These are phyloP conservation scores for Cyberlindnera nakhonratchasimensis DNA, from an alignment of 805 yeast genomes.

Conservation along the genomic window DNA sequence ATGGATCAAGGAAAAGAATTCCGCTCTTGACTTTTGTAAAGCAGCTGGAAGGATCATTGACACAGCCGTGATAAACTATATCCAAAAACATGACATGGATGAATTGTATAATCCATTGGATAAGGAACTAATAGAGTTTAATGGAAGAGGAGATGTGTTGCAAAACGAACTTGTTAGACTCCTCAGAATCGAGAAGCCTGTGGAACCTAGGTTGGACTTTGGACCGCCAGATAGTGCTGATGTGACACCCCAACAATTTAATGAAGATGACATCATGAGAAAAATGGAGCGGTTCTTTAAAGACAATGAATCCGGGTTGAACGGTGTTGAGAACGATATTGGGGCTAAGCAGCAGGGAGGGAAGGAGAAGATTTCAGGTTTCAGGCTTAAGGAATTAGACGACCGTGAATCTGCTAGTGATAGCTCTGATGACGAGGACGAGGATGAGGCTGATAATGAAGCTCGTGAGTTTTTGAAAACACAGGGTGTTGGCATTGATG, in stretches of 20 bases:
- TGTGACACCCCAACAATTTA: neutral
- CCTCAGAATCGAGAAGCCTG: conserved; percentile 12
- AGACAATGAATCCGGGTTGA: conserved; percentile 25
- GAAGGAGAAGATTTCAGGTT: conserved; percentile 3
- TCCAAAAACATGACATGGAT: neutral
- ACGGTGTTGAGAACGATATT: conserved; percentile 21
- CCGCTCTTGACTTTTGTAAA: neutral
- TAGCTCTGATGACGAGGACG: conserved; percentile 13
- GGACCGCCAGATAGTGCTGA: conserved; percentile 6
- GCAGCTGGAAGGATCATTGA: conserved; percentile 10
- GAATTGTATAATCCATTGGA: conserved; percentile 10
- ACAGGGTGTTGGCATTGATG: conserved; percentile 47
- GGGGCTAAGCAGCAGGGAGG: too few species aligned
- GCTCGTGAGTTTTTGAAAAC: conserved; percentile 30
- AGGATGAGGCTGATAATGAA: conserved; percentile 26
- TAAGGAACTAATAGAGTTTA: conserved; percentile 16
- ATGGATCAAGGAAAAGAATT: conserved; percentile 7
- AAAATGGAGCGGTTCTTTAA: conserved; percentile 27
- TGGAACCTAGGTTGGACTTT: conserved; percentile 18
- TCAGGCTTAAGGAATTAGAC: neutral
- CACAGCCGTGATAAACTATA: conserved; percentile 1
- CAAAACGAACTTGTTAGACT: conserved; percentile 30
- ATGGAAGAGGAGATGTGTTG: conserved; percentile 22
- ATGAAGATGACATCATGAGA: conserved; percentile 26
- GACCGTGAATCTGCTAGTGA: neutral